Percentiles rank a stretch among this genome's conserved stretches.
Conservation (phyloP, 371 early-diverging fungal species). For the Conidiobolus incongruus region DNA sequence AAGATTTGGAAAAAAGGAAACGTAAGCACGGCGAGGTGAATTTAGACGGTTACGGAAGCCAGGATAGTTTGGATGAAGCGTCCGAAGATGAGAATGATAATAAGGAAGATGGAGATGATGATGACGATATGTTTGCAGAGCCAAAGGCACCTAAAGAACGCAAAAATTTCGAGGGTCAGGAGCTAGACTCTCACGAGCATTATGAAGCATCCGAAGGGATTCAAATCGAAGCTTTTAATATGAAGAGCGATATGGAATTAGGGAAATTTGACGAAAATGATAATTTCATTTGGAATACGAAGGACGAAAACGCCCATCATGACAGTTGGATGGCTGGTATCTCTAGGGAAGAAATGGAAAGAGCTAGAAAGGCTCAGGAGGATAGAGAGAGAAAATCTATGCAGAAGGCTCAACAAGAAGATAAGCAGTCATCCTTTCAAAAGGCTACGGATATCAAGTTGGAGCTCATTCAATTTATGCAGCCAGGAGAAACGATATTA, state of each 20-base stretch:
- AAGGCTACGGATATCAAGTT: slow-evolving; percentile 16
- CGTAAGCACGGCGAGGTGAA: slow-evolving; percentile 6
- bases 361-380: slow-evolving; percentile 44
- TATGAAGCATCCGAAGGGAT: slow-evolving; percentile 8
- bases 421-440: slow-evolving; percentile 12
- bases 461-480: slow-evolving; percentile 31
- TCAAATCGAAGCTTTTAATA: slow-evolving; percentile 64
- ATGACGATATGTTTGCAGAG: slow-evolving; percentile 38
- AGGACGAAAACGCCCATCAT: slow-evolving; percentile 63
- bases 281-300: slow-evolving; percentile 53
- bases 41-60: too few species aligned
- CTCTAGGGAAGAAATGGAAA: slow-evolving; percentile 42
- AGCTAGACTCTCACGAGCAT: slow-evolving; percentile 11
- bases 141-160: slow-evolving; percentile 8
- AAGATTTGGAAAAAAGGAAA: background rate
- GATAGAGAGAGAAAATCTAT: slow-evolving; percentile 20
- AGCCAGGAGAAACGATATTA: slow-evolving; percentile 46
- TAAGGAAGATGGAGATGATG: slow-evolving; percentile 13
- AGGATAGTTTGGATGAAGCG: too few species aligned
- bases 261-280: slow-evolving; percentile 65
- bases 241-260: slow-evolving; percentile 71
- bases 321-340: slow-evolving; percentile 76
- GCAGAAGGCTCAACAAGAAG: slow-evolving; percentile 23
- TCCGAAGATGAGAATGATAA: too few species aligned
- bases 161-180: slow-evolving; percentile 12